Evolutionary conservation across 805 yeast genomes (phyloP).

Genomic region (Zygosaccharomyces pseudorouxii): DNA sequence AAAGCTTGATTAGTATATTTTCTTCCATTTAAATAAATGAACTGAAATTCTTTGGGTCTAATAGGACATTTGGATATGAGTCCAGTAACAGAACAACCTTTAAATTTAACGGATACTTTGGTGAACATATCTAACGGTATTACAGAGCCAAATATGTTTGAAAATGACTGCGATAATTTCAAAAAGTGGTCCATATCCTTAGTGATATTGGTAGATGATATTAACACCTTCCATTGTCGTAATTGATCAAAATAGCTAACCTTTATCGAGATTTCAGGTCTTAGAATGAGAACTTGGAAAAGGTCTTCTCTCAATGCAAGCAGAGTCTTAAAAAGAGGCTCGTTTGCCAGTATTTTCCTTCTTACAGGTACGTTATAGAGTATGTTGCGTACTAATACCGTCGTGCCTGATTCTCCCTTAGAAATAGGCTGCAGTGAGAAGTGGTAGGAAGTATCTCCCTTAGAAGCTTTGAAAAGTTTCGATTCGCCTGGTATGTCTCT

Average conservation of each 20-base stretch:
- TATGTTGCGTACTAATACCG: slow-evolving; percentile 18
- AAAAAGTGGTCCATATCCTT: slow-evolving; percentile 1
- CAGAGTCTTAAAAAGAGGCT: slow-evolving; percentile 12
- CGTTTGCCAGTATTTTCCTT: slow-evolving; percentile 12
- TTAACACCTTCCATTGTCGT: slow-evolving; percentile 3
- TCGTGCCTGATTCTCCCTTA: slow-evolving; percentile 20
- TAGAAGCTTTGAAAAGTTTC: slow-evolving; percentile 5
- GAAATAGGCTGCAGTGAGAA: slow-evolving; percentile 4
- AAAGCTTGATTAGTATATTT: slow-evolving; percentile 23
- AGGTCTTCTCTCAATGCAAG: slow-evolving; percentile 17
- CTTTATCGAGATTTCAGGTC: slow-evolving; percentile 16
- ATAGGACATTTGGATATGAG: slow-evolving; percentile 38
- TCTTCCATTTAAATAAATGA: slow-evolving; percentile 43
- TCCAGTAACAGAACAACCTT: slow-evolving; percentile 34
- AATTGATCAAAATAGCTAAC: slow-evolving; percentile 8
- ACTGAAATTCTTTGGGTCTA: slow-evolving; percentile 40
- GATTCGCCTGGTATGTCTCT: slow-evolving; percentile 14
- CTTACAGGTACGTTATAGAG: slow-evolving; percentile 30
- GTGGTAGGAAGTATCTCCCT: not conserved
- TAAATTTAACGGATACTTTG: slow-evolving; percentile 17
- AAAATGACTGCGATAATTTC: slow-evolving; percentile 7
- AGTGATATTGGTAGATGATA: slow-evolving; percentile 7
- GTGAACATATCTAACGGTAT: slow-evolving; percentile 19
- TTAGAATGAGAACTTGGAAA: slow-evolving; percentile 20
- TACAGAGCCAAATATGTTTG: slow-evolving; percentile 17